Evolutionary conservation across 768 basidiomycete species (phyloP).

Genomic region (Suillus hirtellus): DNA sequence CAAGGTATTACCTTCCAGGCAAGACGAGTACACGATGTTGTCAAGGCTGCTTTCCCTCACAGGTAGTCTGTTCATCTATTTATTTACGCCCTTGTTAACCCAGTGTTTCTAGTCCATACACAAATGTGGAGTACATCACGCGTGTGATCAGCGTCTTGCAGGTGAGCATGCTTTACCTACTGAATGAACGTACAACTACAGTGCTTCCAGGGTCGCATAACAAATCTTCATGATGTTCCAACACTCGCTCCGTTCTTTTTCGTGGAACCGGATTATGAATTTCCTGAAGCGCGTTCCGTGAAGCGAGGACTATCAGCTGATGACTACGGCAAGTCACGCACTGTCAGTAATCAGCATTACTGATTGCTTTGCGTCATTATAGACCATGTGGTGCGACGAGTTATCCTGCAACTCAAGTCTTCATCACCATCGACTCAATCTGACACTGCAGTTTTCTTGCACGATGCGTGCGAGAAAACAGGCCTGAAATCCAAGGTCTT

Average conservation of each 20-base stretch:
- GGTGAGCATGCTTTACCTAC: constrained; percentile 33
- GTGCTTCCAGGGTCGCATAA: constrained; percentile 58
- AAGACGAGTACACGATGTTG: constrained; percentile 47
- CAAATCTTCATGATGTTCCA: constrained; percentile 72
- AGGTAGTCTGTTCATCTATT: constrained; percentile 42
- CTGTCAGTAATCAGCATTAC: constrained; percentile 5
- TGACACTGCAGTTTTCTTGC: constrained; percentile 40
- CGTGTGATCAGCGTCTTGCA: constrained; percentile 62
- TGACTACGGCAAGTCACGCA: constrained; percentile 44
- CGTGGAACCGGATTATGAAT: constrained; percentile 58
- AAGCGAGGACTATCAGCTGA: constrained; percentile 39
- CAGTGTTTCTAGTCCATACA: constrained; percentile 40
- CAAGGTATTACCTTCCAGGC: constrained; percentile 57
- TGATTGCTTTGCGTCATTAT: constrained; percentile 6
- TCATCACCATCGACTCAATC: constrained; percentile 5
- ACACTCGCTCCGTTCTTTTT: constrained; percentile 77
- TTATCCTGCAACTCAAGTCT: constrained; percentile 6
- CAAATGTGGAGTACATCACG: constrained; percentile 58
- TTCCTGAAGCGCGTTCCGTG: constrained; percentile 58
- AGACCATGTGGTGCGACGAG: constrained; percentile 6
- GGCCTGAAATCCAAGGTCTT: constrained; percentile 50
- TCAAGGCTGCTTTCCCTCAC: constrained; percentile 58
- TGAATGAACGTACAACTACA: background rate
- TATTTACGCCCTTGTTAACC: background rate
- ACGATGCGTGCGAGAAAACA: constrained; percentile 43